These are phyloP conservation scores for Xylaria sp. DNA, from an alignment of 2,329 filamentous ascomycete genomes.

Conservation along the genomic window DNA sequence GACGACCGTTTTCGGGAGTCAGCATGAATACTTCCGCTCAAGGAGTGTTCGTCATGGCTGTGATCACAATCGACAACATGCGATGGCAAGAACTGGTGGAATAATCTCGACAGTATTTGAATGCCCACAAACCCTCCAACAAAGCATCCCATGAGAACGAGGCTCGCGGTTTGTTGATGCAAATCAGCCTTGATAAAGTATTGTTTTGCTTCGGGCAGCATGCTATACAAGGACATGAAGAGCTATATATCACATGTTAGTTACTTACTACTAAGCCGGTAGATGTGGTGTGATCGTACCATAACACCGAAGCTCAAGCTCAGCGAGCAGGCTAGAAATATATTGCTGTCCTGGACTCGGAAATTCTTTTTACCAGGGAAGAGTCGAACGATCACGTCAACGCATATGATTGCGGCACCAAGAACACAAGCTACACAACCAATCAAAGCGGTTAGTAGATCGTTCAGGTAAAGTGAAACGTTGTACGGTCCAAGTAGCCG, in stretches of 20 bases:
- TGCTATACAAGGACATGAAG: conserved; percentile 89
- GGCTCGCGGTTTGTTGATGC: conserved; percentile 68
- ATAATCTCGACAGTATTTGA: conserved; percentile 71
- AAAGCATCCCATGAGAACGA: conserved; percentile 73
- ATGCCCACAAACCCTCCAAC: conserved; percentile 76
- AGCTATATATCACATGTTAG: conserved; percentile 58
- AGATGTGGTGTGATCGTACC: conserved; percentile 58
- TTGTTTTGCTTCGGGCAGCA: conserved; percentile 83
- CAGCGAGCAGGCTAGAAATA: conserved; percentile 84
- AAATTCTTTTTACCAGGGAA: conserved; percentile 79
- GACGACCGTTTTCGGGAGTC: conserved; percentile 35
- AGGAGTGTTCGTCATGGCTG: conserved; percentile 63
- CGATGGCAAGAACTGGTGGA: conserved; percentile 77
- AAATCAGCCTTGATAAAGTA: conserved; percentile 76
- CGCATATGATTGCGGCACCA: conserved; percentile 83
- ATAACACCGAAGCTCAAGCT: conserved; percentile 96
- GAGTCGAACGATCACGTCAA: conserved; percentile 76
- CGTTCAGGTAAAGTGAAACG: background rate
- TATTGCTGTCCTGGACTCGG: conserved; percentile 85
- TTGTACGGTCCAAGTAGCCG: conserved; percentile 9
- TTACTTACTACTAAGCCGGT: background rate
- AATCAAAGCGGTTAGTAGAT: conserved; percentile 25
- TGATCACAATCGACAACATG: conserved; percentile 84
- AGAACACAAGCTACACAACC: conserved; percentile 62
- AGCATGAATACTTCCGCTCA: conserved; percentile 38